These are phyloP conservation scores for Talaromyces thailandensis DNA, from an alignment of 495 filamentous ascomycete genomes.

Conservation along the genomic window DNA sequence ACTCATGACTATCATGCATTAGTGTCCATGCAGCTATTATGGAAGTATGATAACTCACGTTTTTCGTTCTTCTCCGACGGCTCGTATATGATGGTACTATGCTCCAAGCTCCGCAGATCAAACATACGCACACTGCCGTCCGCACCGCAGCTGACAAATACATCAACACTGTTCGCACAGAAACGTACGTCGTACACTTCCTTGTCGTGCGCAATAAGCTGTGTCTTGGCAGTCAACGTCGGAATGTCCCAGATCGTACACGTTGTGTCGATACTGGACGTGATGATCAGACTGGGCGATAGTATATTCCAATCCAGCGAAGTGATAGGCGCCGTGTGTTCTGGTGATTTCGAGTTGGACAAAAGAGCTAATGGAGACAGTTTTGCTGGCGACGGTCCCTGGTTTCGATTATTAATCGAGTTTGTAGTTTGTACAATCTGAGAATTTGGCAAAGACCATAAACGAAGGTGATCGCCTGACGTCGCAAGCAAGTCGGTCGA, in stretches of 20 bases:
- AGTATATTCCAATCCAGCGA: slow-evolving; percentile 97
- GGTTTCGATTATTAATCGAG: slow-evolving; percentile 57
- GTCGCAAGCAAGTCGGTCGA: slow-evolving; percentile 94
- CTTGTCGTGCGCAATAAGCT: slow-evolving; percentile 97
- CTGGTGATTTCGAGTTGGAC: slow-evolving; percentile 96
- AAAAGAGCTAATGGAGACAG: slow-evolving; percentile 87
- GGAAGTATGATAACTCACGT: slow-evolving; percentile 35
- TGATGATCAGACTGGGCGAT: slow-evolving; percentile 93
- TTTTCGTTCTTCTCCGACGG: slow-evolving; percentile 83
- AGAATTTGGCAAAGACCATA: slow-evolving; percentile 76
- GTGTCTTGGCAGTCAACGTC: slow-evolving; percentile 94
- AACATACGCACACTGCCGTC: slow-evolving; percentile 99
- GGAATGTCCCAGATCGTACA: slow-evolving; percentile 99
- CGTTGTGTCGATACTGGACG: slow-evolving; percentile 96
- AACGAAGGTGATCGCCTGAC: slow-evolving; percentile 87
- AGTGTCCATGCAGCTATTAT: neutral
- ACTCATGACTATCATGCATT: slow-evolving; percentile 25
- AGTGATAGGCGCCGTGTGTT: slow-evolving; percentile 93
- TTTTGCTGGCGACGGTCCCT: slow-evolving; percentile 65
- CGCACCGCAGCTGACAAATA: slow-evolving; percentile 95
- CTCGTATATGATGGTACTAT: slow-evolving; percentile 99
- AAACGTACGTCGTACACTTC: slow-evolving; percentile 98
- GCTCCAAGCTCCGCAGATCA: slow-evolving; percentile 89
- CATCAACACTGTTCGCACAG: slow-evolving; percentile 90
- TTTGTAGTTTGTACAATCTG: slow-evolving; percentile 46